Percentiles rank a stretch among this genome's conserved stretches.
Evolutionary conservation across 305 asterid species (phyloP).

Genomic region (Fraxinus nigra): DNA sequence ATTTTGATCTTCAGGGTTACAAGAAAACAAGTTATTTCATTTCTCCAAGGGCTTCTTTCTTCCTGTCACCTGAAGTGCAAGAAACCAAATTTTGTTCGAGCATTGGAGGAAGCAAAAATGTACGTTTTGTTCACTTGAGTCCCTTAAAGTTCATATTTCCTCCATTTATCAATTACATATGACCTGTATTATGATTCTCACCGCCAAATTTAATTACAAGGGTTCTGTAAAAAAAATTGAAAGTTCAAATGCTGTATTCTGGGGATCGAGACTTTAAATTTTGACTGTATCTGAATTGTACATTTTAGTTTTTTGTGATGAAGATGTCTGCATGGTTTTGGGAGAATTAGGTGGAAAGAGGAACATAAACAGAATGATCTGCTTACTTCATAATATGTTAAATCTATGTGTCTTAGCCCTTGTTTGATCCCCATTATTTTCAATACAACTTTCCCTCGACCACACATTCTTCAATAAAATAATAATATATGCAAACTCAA

Average conservation of each 20-base stretch:
- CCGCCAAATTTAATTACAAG: conserved; percentile 1
- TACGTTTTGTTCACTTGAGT: conserved; percentile 38
- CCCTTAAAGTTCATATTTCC: conserved; percentile 17
- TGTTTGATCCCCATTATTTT: background rate
- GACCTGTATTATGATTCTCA: conserved; percentile 13
- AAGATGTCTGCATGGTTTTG: background rate
- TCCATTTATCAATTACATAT: conserved; percentile 17
- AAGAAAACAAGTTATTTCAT: conserved; percentile 70
- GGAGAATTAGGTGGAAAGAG: background rate
- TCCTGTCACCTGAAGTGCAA: conserved; percentile 90
- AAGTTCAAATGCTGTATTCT: background rate
- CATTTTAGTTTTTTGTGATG: background rate
- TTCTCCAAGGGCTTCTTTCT: conserved; percentile 86
- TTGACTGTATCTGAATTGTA: background rate
- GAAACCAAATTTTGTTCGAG: conserved; percentile 63
- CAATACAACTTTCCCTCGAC: background rate
- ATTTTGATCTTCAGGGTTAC: conserved; percentile 56
- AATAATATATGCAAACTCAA: background rate
- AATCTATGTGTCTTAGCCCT: background rate
- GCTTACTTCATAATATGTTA: background rate
- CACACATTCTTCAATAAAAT: background rate
- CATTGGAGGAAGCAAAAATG: conserved; percentile 93
- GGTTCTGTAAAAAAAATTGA: background rate
- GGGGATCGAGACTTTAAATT: background rate
- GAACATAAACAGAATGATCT: background rate